Evolutionary conservation across 75 land plant genomes (phyloP).

Genomic region (Larix kaempferi): DNA sequence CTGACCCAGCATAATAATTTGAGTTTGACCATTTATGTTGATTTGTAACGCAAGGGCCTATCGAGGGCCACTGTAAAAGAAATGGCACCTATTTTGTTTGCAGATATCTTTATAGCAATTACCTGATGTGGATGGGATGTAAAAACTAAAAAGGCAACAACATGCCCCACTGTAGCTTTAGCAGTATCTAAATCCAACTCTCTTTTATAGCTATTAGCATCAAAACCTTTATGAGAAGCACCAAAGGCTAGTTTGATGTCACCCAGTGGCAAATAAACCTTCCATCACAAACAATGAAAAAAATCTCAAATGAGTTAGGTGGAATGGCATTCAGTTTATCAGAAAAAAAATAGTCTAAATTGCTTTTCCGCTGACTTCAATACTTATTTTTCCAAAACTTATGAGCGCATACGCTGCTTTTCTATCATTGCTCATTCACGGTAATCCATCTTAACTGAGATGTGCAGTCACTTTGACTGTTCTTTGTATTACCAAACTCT

Average conservation of each 20-base stretch:
- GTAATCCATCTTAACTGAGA: no score
- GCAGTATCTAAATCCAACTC: conserved; percentile 82
- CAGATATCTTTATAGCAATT: conserved; percentile 60
- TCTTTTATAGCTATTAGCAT: conserved; percentile 50
- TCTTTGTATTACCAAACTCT: no score
- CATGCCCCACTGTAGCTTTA: conserved; percentile 48
- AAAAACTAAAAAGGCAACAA: conserved; percentile 65
- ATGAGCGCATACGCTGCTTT: neutral
- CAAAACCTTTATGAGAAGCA: conserved; percentile 47
- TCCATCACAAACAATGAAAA: no score
- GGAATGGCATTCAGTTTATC: no score
- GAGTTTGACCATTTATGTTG: conserved; percentile 25
- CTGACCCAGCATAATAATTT: conserved; percentile 60
- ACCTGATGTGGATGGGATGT: conserved; percentile 74
- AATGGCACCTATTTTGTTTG: conserved; percentile 51
- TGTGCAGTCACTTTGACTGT: no score
- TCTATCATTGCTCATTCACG: neutral
- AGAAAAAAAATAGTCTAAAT: neutral
- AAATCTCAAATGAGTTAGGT: no score
- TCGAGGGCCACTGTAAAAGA: conserved; percentile 62
- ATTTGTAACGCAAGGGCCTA: conserved; percentile 45
- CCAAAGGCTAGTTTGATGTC: conserved; percentile 82
- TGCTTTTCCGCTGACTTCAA: neutral
- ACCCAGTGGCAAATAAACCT: conserved; percentile 91
- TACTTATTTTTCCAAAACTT: neutral